phyloP scores from a whole-genome alignment of 2,329 filamentous ascomycete species.

The Fusarium fracticaudum region DNA sequence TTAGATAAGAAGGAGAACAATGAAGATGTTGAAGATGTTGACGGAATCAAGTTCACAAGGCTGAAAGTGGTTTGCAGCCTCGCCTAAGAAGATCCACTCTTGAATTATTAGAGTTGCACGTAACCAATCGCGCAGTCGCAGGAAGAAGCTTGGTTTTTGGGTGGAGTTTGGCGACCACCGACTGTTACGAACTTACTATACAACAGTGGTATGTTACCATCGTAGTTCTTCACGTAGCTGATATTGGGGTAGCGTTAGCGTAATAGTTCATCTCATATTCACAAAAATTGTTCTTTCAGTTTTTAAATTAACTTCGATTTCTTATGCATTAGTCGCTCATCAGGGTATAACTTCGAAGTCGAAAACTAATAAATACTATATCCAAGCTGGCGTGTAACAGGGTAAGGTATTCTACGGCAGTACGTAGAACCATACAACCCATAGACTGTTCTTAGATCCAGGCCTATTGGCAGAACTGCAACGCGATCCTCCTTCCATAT shows the following conservation, averaged over 20 bases:
- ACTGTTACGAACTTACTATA: not conserved
- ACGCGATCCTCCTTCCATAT: conserved; percentile 13
- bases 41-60: conserved; percentile 40
- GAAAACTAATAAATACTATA: conserved; percentile 47
- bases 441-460: conserved; percentile 33
- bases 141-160: conserved; percentile 8
- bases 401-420: conserved; percentile 12
- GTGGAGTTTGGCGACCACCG: not conserved
- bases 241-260: not conserved
- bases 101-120: conserved; percentile 1
- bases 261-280: not conserved
- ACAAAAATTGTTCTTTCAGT: conserved; percentile 13
- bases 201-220: no score
- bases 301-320: conserved; percentile 39
- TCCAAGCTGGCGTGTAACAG: conserved; percentile 35
- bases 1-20: not conserved
- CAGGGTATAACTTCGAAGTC: conserved; percentile 52
- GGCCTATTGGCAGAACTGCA: conserved; percentile 28
- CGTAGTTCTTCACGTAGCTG: not conserved
- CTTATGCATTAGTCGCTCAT: conserved; percentile 48
- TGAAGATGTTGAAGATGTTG: conserved; percentile 18
- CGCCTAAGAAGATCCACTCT: conserved; percentile 30
- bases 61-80: conserved; percentile 40
- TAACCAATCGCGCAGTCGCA: conserved; percentile 29
- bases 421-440: conserved; percentile 36